Evolutionary conservation across 306 rosid species (phyloP), one percentile per base, ranked within the genome.

Genomic region (Casuarina glauca): DNA sequence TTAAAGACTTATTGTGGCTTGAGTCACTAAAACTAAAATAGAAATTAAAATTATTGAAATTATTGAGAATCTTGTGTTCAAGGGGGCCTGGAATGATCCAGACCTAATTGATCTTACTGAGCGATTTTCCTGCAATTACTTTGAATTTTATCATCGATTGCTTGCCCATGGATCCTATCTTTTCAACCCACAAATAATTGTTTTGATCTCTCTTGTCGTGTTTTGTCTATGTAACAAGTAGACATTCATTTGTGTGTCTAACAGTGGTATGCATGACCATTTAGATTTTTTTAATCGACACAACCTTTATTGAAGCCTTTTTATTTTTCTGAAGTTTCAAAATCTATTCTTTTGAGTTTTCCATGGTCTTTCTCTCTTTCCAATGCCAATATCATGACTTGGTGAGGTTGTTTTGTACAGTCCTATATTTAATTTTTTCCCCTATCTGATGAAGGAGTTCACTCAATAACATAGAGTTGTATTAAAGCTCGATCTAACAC

Each of bases 301-400:
- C 10, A 38, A 13, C 20, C 44, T 63, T 2, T 20, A 16, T 63
- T 15, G 32, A 41, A 38, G 6, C n/a, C 0, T 1, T 38, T 16
- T 36, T 36, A 4, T 3, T 38, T 36, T 62, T 36, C 12, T 36
- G 0, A 5, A 35, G 3, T 35, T 62, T 36, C 51, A 48, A 9
- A 8, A 8, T 48, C 11, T 46, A 5, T 11, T 26, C 3, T 26
- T 35, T 13, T 26, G 44, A 36, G 46, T 63, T 39, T 16, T 19
- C 69, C 46, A 63, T 63, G n/a, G 8, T 2, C 6, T 62, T 62
- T 38, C 2, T 41, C 7, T 16, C 38, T 16, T 63, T 63, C 46
- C 69, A 63, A 13, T 63, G 69, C 46, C 46, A n/a, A 63, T 63
- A 6, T 63, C 15, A 57, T 38, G 46, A 63, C 20, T 63, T 63